Percentiles rank a stretch among this genome's conserved stretches.
Conservation (phyloP, 2,329 filamentous ascomycete species). For the Colletotrichum sp. region DNA sequence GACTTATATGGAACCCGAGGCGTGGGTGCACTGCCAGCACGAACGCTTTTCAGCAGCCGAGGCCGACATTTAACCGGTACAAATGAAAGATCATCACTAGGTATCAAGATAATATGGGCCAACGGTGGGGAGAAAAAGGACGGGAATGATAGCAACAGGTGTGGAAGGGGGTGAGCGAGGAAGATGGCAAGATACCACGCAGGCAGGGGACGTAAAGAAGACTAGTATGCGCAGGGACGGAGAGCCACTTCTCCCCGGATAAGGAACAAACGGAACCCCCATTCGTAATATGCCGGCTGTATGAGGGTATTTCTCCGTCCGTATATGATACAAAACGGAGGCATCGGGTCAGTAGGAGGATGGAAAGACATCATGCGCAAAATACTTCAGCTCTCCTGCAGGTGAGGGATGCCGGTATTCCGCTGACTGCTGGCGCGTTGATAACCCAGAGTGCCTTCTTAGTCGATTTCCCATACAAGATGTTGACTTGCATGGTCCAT, state of each 20-base stretch:
- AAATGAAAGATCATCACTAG: constrained; percentile 24
- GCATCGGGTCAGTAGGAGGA: not conserved
- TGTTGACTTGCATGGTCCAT: not conserved
- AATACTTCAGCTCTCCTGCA: constrained; percentile 3
- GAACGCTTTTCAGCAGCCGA: constrained; percentile 24
- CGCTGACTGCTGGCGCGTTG: constrained; percentile 28
- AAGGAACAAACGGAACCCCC: constrained; percentile 19
- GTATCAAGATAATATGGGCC: not conserved
- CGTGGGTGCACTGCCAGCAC: constrained; percentile 11
- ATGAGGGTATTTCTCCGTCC: constrained; percentile 5
- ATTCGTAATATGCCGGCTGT: not conserved
- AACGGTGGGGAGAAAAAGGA: not conserved
- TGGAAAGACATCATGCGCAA: constrained; percentile 1
- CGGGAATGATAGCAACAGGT: not conserved
- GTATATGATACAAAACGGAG: constrained; percentile 22
- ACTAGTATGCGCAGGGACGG: constrained; percentile 1
- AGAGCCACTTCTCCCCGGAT: not conserved
- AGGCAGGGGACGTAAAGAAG: not conserved
- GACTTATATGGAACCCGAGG: constrained; percentile 17
- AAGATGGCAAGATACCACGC: not conserved
- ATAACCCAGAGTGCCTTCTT: constrained; percentile 23
- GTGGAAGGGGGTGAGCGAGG: not conserved
- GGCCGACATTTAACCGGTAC: constrained; percentile 32
- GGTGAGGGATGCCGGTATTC: constrained; percentile 28
- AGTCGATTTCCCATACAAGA: constrained; percentile 28